Conservation (phyloP, 83 land plant species). For the Diphasiastrum complanatum region DNA sequence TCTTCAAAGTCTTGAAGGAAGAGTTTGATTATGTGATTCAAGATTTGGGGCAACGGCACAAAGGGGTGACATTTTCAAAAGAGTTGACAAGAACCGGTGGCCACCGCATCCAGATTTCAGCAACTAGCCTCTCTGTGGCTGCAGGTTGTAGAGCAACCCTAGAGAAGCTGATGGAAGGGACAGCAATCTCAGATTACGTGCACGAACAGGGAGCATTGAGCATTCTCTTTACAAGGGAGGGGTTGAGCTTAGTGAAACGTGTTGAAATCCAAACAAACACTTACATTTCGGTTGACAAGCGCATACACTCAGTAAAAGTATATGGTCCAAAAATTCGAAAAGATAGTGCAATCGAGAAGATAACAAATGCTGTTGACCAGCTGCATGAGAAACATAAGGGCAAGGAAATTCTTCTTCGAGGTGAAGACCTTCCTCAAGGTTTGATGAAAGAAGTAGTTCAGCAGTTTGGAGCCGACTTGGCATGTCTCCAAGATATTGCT, state of each 20-base stretch:
- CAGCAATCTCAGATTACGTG: constrained; percentile 30
- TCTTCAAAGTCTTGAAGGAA: constrained; percentile 44
- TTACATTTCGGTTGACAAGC: constrained; percentile 50
- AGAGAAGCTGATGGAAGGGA: constrained; percentile 59
- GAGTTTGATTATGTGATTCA: constrained; percentile 39
- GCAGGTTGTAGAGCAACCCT: constrained; percentile 55
- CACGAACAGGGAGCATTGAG: constrained; percentile 36
- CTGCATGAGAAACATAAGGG: constrained; percentile 42
- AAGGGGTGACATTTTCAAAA: constrained; percentile 36
- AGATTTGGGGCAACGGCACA: constrained; percentile 28
- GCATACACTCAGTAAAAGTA: constrained; percentile 30
- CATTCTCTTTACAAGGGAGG: constrained; percentile 51
- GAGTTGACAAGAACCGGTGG: constrained; percentile 33
- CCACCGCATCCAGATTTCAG: constrained; percentile 43
- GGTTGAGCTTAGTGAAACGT: constrained; percentile 32
- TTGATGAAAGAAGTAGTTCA: constrained; percentile 58
- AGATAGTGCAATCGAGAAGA: constrained; percentile 30
- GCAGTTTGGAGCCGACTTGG: constrained; percentile 57
- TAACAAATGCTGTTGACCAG: constrained; percentile 31
- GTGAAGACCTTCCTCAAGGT: constrained; percentile 35
- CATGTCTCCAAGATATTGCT: constrained; percentile 46
- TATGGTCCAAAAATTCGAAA: constrained; percentile 43
- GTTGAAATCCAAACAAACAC: constrained; percentile 52
- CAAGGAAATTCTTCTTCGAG: constrained; percentile 48
- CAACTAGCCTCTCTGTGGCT: constrained; percentile 54